A percentile compares a stretch with the other conserved stretches of the same genome.
These are phyloP conservation scores for Monosporascus cannonballus DNA, from an alignment of 2,329 filamentous ascomycete genomes.

Conservation along the genomic window DNA sequence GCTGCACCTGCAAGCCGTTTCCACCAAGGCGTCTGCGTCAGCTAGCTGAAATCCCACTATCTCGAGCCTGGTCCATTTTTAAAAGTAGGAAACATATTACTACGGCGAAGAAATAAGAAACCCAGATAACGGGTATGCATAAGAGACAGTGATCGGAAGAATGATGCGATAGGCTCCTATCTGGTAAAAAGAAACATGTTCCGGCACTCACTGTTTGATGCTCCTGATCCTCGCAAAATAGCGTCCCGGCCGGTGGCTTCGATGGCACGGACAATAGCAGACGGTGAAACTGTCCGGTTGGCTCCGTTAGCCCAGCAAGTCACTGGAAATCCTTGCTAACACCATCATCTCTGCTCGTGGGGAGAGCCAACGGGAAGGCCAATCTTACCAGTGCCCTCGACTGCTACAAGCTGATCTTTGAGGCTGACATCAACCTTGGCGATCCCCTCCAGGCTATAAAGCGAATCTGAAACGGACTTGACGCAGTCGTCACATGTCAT, in stretches of 20 bases:
- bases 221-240: slow-evolving; percentile 83
- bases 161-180: slow-evolving; percentile 1
- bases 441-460: slow-evolving; percentile 74
- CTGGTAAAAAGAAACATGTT: slow-evolving; percentile 11
- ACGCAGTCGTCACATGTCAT: slow-evolving; percentile 88
- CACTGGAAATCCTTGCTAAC: neutral
- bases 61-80: neutral
- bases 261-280: slow-evolving; percentile 81
- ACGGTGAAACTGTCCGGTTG: slow-evolving; percentile 63
- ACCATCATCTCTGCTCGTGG: neutral
- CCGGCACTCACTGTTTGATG: slow-evolving; percentile 65
- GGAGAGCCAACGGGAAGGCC: neutral
- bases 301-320: neutral
- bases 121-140: slow-evolving; percentile 1
- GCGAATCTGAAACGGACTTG: slow-evolving; percentile 73
- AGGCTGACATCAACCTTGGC: slow-evolving; percentile 77
- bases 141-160: slow-evolving; percentile 4
- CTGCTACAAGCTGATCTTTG: slow-evolving; percentile 73
- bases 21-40: slow-evolving; percentile 12
- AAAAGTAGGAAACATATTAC: slow-evolving; percentile 1
- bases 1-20: slow-evolving; percentile 55
- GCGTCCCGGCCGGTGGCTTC: slow-evolving; percentile 88
- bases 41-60: slow-evolving; percentile 8
- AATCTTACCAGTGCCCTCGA: slow-evolving; percentile 70
- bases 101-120: neutral